Evolutionary conservation across 306 rosid species (phyloP).

Genomic region (Vigna hirtella): DNA sequence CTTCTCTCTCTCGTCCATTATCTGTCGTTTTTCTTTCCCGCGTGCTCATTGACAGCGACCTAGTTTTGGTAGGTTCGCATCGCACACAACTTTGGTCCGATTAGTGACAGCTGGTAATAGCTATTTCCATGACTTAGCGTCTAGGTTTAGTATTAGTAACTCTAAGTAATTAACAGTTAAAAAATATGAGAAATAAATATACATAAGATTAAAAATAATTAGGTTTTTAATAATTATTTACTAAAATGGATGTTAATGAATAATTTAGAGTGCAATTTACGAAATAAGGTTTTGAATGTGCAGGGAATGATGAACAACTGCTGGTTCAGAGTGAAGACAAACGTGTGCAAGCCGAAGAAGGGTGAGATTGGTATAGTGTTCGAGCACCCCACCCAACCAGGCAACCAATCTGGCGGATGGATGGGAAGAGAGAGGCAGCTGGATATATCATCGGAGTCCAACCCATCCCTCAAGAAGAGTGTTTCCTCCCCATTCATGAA

Average conservation of each 20-base stretch:
- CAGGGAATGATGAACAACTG: slow-evolving; percentile 98
- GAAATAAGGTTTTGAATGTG: neutral
- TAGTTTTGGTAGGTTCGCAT: neutral
- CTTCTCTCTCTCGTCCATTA: neutral
- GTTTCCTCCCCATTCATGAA: slow-evolving; percentile 75
- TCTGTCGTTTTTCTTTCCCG: neutral
- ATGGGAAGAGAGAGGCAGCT: slow-evolving; percentile 68
- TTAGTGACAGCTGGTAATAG: slow-evolving; percentile 5
- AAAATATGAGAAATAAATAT: too few species aligned
- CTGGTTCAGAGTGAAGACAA: slow-evolving; percentile 80
- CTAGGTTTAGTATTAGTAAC: too few species aligned
- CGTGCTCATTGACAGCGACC: slow-evolving; percentile 7
- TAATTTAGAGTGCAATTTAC: neutral
- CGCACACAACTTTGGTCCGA: neutral
- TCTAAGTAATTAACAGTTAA: too few species aligned
- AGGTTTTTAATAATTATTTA: too few species aligned
- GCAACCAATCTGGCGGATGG: slow-evolving; percentile 91
- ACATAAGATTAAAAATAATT: too few species aligned
- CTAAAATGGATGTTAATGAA: neutral
- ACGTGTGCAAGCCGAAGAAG: slow-evolving; percentile 66
- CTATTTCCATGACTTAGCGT: neutral
- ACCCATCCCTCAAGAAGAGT: slow-evolving; percentile 56
- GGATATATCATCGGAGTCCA: slow-evolving; percentile 50
- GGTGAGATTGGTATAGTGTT: slow-evolving; percentile 79
- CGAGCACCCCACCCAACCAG: slow-evolving; percentile 85